Percentiles rank a stretch among this genome's conserved stretches.
Evolutionary conservation across 2,329 filamentous ascomycete species (phyloP).

Genomic region (Trichoderma semiorbis): DNA sequence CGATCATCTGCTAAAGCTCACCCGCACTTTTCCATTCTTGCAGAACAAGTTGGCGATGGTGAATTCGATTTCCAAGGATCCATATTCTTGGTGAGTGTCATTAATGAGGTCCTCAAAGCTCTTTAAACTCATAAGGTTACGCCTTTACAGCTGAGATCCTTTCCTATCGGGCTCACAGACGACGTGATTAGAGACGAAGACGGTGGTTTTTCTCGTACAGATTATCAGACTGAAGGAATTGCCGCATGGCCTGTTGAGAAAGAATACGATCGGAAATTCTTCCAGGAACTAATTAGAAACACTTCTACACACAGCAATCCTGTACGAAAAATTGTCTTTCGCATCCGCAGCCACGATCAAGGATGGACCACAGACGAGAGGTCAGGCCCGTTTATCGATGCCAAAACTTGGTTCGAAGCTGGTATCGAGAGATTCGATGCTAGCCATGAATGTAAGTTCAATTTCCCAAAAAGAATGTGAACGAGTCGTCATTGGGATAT

Average conservation of each 20-base stretch:
- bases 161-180: conserved; percentile 6
- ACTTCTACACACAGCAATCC: conserved; percentile 44
- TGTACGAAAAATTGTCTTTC: conserved; percentile 61
- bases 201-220: no score
- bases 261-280: conserved; percentile 25
- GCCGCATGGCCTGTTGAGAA: background rate
- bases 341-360: conserved; percentile 55
- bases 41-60: background rate
- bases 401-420: conserved; percentile 63
- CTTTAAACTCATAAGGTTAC: background rate
- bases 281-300: conserved; percentile 35
- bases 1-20: conserved; percentile 39
- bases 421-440: conserved; percentile 56
- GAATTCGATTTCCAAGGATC: background rate
- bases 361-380: conserved; percentile 44
- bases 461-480: no score
- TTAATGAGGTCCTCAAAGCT: background rate
- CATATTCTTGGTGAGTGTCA: background rate
- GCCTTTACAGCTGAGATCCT: conserved; percentile 3
- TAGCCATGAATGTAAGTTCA: conserved; percentile 12
- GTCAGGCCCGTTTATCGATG: conserved; percentile 33
- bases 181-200: background rate
- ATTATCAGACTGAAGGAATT: background rate
- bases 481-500: background rate
- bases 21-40: conserved; percentile 4